Base-by-base conservation (phyloP, 768 basidiomycete genomes). In the Hydnomerulius pinastri region DNA sequence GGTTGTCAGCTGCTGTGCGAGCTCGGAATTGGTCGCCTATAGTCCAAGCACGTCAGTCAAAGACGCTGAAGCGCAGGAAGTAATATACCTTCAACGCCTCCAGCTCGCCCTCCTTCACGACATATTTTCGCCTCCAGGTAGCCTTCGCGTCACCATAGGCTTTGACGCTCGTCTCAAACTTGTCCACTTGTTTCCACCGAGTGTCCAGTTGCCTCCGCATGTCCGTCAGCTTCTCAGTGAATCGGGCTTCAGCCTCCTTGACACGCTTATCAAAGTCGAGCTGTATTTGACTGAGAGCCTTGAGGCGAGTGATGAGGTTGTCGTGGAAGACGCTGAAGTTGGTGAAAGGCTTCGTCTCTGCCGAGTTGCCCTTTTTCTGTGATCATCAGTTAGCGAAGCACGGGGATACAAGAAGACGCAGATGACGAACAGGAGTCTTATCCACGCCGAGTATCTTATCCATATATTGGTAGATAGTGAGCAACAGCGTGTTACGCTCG, bases 261-360 rank as follows among this genome's bases (percentile, higher is more conserved):
- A 77, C 77, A 10, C 88, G 82, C 62, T 83, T 88, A 63, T 98
- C 94, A 62, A 96, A 97, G 59, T 92, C 85, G 25, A 80, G 67
- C 66, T 92, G 87, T 29, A 98, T 88, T 56, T 91, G 85, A 46
- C 83, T 87, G 50, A 98, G 80, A 0, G 85, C 77, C 62, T 93
- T 92, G 24, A 99, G 77, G 11, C 95, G 82, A 2, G 85, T 82
- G 62, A 97, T 87, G 20, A 99, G 81, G 59, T 93, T 94, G 69
- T 97, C 94, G 59, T 96, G 91, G 77, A 99, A 97, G 47, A 93
- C 86, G 56, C 80, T 74, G 61, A 98, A 97, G 70, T 96, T 96
- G 18, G 92, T 92, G 71, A 92, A 93, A 0, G 92, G 92, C 62
- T 93, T 94, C 0, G 92, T 91, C 66, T 93, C 90, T 0, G 83